Evolutionary conservation across 2,329 filamentous ascomycete species (phyloP).

Genomic region (Paraconiothyrium brasiliense): DNA sequence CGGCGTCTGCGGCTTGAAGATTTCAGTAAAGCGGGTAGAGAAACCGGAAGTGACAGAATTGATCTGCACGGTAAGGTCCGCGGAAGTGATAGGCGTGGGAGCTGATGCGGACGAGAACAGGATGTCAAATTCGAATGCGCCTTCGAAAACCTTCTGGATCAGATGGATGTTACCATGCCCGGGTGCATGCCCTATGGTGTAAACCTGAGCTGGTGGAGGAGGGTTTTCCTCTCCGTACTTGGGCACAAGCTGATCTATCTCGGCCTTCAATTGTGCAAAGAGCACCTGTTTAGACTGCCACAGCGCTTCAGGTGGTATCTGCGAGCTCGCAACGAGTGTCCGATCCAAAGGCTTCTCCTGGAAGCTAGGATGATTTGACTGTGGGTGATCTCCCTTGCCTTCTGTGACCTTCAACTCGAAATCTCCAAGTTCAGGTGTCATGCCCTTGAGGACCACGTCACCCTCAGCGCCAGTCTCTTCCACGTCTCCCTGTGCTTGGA

Average conservation of each 20-base stretch:
- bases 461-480: conserved; percentile 62
- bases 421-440: conserved; percentile 75
- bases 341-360: conserved; percentile 76
- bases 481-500: conserved; percentile 64
- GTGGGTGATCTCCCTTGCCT: conserved; percentile 70
- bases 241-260: conserved; percentile 67
- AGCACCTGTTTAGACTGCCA: conserved; percentile 83
- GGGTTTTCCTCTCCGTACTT: conserved; percentile 69
- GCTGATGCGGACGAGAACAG: conserved; percentile 84
- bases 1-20: conserved; percentile 78
- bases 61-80: conserved; percentile 76
- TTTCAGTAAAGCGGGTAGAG: conserved; percentile 74
- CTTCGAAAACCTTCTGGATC: conserved; percentile 90
- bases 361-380: conserved; percentile 69
- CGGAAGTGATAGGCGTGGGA: conserved; percentile 60
- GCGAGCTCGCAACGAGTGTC: conserved; percentile 78
- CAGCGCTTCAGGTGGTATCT: conserved; percentile 71
- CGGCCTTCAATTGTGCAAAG: conserved; percentile 70
- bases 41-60: conserved; percentile 73
- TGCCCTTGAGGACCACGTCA: conserved; percentile 75
- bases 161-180: conserved; percentile 82
- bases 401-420: conserved; percentile 82
- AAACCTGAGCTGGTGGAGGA: conserved; percentile 85
- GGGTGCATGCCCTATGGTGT: conserved; percentile 76
- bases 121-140: conserved; percentile 90